These are phyloP conservation scores for Saksenaea oblongispora DNA, from an alignment of 371 early-diverging fungal genomes.

Conservation along the genomic window DNA sequence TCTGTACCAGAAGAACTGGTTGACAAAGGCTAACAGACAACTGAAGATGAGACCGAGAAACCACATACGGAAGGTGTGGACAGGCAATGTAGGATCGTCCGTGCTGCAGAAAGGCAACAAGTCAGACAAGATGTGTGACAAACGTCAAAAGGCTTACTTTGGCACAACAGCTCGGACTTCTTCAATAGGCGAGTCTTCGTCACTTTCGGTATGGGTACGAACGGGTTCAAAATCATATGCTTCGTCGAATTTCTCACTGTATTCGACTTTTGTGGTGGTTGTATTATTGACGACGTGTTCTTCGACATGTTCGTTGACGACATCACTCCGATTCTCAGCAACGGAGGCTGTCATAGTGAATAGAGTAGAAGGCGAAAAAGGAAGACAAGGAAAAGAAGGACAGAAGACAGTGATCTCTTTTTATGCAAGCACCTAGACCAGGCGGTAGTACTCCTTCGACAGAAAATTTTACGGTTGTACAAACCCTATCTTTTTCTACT, in stretches of 20 bases:
- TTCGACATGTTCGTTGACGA: not conserved
- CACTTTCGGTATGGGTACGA: conserved; percentile 20
- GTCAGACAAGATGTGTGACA: not conserved
- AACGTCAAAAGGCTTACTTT: conserved; percentile 31
- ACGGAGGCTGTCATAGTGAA: conserved; percentile 1
- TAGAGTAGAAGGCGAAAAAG: not conserved
- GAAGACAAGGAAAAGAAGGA: not conserved
- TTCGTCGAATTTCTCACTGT: conserved; percentile 3
- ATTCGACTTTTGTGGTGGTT: conserved; percentile 10
- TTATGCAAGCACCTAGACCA: not conserved
- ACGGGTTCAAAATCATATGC: conserved; percentile 2
- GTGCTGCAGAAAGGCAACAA: conserved; percentile 31
- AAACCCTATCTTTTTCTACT: not conserved
- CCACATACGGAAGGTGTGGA: conserved; percentile 78
- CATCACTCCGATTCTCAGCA: not conserved
- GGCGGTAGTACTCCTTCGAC: not conserved
- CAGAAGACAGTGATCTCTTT: not conserved
- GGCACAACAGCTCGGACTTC: conserved; percentile 71
- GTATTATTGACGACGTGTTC: not conserved
- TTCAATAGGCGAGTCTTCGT: conserved; percentile 78
- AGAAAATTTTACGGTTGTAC: not conserved
- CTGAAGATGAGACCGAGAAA: conserved; percentile 67
- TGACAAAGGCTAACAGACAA: conserved; percentile 61
- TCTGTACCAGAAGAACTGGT: conserved; percentile 80
- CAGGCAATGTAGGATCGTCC: conserved; percentile 69